phyloP scores from a whole-genome alignment of 371 early-diverging fungal genomes.

The Catenaria anguillulae region DNA sequence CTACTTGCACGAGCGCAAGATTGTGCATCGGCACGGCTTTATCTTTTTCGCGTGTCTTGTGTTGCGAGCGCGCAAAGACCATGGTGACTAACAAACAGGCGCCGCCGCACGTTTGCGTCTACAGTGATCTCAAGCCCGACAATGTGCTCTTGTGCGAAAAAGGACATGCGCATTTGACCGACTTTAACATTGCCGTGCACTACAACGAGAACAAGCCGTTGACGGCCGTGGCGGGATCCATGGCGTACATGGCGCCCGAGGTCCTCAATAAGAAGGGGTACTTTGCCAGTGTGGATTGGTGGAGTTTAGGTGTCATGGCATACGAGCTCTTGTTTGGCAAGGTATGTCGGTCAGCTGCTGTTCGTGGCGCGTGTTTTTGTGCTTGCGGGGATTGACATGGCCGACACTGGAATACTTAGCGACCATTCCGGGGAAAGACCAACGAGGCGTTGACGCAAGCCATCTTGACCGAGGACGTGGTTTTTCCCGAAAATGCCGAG shows the following conservation, averaged over 20 bases:
- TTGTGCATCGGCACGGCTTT: constrained; percentile 39
- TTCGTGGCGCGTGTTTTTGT: no score
- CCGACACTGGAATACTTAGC: no score
- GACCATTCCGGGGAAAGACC: constrained; percentile 68
- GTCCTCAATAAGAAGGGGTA: constrained; percentile 55
- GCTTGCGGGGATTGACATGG: no score
- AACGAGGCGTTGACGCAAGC: constrained; percentile 55
- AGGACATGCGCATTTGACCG: constrained; percentile 77
- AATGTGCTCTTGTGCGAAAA: constrained; percentile 74
- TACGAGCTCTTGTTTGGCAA: constrained; percentile 64
- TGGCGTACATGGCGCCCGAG: constrained; percentile 74
- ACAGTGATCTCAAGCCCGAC: constrained; percentile 79
- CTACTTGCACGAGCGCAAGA: constrained; percentile 49
- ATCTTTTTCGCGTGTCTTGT: not conserved
- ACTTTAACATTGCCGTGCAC: constrained; percentile 72
- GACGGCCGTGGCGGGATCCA: constrained; percentile 55
- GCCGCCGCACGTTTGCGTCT: constrained; percentile 7
- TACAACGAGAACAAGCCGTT: constrained; percentile 37
- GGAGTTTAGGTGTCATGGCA: constrained; percentile 69
- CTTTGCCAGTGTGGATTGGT: constrained; percentile 63
- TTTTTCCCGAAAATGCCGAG: constrained; percentile 37
- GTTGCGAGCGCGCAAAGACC: no score
- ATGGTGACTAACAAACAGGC: no score
- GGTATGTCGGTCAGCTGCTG: no score
- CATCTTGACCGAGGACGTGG: constrained; percentile 39